phyloP scores from a whole-genome alignment of 768 basidiomycete species.

The Mrakia hoshinonis region DNA sequence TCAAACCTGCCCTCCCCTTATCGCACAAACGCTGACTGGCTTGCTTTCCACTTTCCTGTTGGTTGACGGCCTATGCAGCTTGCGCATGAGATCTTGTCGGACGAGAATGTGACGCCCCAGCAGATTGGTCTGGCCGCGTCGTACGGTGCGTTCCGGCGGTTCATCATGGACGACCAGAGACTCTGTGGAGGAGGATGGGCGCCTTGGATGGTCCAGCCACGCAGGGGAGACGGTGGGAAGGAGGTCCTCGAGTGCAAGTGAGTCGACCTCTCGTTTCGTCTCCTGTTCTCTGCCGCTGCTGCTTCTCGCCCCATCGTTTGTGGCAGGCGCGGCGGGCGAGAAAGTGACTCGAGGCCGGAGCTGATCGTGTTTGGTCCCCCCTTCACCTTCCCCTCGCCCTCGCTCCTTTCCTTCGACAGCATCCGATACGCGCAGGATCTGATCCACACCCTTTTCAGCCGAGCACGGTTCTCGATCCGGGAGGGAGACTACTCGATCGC shows the following conservation, averaged over 20 bases:
- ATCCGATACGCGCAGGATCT: constrained; percentile 24
- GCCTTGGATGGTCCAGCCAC: constrained; percentile 8
- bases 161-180: constrained; percentile 4
- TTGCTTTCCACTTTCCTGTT: neutral
- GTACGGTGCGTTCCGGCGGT: constrained; percentile 4
- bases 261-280: no score
- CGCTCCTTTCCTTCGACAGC: neutral
- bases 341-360: neutral
- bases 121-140: constrained; percentile 20
- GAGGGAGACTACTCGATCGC: constrained; percentile 22
- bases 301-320: neutral
- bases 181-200: constrained; percentile 20
- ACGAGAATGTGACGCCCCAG: constrained; percentile 10
- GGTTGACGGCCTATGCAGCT: neutral
- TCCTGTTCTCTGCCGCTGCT: neutral
- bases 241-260: constrained; percentile 25
- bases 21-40: neutral
- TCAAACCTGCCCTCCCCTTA: neutral
- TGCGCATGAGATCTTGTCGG: neutral
- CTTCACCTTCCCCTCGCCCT: neutral
- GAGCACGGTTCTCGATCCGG: neutral
- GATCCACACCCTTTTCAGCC: constrained; percentile 19
- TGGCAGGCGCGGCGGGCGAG: no score
- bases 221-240: constrained; percentile 17
- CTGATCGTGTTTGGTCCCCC: neutral